Base-by-base conservation (phyloP, 2,329 filamentous ascomycete species). In the Alternaria gaisen region DNA sequence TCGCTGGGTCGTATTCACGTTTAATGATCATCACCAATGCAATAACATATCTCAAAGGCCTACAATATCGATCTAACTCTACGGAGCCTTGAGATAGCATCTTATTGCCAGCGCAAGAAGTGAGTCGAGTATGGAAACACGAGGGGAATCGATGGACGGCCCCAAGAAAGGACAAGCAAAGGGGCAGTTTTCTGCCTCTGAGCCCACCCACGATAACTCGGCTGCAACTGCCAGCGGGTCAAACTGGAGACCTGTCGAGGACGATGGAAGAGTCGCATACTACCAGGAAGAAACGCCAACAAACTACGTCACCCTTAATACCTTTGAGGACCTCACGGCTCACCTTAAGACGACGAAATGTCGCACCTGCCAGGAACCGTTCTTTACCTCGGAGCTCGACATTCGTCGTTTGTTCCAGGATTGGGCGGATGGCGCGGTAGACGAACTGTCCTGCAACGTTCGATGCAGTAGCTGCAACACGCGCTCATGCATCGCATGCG, bases 401-500 rank as follows among this genome's bases (percentile, higher is more conserved):
- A 40, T 67, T 14, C 50, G 20, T 14, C 48, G 38, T 9, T 38
- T 69, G 32, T 67, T 72, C 40, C 40, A 65, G 12, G 43, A 58
- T 9, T 73, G 69, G 69, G 54, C 61, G 3, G 48, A 59, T 22
- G 61, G 57, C 20, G 59, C 34, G 9, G 22, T 22, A 9, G 36
- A 56, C 14, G 14, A 20, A 26, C 53, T 67, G 9, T 65, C 61
- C 12, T 69, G 63, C 8, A 30, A 42, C 9, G 26, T 72, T 11
- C 65, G 36, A 34, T 75, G 73, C 59, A 63, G 47, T 14, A 32
- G 14, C 1, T 75, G 73, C 56, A 55, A 42, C 10, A 32, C 46
- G 22, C 51, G 34, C 1, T 59, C 52, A 24, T 76, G 72, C 44
- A 59, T 71, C 16, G 58, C 64, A 11, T 74, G 72, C 46, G 47